These are phyloP conservation scores for Crithidia bombi DNA, from an alignment of 208 protist species.

Conservation along the genomic window DNA sequence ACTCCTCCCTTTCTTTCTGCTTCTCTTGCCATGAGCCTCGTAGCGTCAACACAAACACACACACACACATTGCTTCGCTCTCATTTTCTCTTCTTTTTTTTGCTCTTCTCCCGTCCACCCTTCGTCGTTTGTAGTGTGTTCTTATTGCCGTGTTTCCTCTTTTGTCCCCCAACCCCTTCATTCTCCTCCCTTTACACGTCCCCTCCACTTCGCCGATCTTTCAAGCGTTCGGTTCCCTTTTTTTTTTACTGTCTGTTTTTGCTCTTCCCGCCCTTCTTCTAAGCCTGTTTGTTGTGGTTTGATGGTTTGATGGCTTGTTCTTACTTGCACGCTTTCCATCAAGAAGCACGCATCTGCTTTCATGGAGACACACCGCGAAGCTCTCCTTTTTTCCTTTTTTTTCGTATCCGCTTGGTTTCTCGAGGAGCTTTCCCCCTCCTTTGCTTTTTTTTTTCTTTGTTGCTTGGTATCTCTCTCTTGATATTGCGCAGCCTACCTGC, in stretches of 20 bases:
- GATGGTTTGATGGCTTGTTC: neutral
- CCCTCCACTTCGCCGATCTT: neutral
- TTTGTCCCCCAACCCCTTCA: neutral
- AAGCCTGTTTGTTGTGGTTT: constrained; percentile 16
- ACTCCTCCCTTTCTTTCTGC: neutral
- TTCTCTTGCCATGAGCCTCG: neutral
- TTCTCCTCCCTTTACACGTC: neutral
- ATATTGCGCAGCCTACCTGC: neutral
- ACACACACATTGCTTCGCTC: neutral
- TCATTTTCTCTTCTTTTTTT: constrained; percentile 1
- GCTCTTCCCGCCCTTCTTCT: neutral
- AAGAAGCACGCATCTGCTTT: constrained; percentile 12
- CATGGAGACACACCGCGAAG: constrained; percentile 7
- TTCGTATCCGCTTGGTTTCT: neutral
- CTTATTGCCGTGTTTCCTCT: neutral
- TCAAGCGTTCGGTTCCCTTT: neutral
- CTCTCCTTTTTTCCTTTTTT: constrained; percentile 6
- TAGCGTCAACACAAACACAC: too few relatives aligned
- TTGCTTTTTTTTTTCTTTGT: constrained; percentile 10
- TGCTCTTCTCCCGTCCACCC: too few relatives aligned
- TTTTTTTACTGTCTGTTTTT: constrained; percentile 2
- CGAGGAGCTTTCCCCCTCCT: neutral
- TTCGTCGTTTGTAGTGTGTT: neutral
- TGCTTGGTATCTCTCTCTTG: neutral
- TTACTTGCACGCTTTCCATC: neutral